phyloP scores from a whole-genome alignment of 2,329 filamentous ascomycete species.

The Seiridium cupressi region DNA sequence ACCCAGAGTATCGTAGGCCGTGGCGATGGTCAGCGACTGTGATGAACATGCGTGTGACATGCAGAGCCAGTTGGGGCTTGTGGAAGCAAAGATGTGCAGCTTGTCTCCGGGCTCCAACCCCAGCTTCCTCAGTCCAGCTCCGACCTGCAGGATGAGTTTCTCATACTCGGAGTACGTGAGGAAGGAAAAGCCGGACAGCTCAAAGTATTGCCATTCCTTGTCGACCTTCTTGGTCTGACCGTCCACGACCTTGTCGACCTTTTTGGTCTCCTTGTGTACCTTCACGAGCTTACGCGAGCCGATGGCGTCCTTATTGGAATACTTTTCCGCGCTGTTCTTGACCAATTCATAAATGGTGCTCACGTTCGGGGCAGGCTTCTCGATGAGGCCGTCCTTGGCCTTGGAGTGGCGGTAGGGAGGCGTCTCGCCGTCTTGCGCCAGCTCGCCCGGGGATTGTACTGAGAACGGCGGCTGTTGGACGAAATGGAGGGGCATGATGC shows the following conservation, averaged over 20 bases:
- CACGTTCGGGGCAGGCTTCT: conserved; percentile 66
- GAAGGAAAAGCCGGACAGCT: conserved; percentile 76
- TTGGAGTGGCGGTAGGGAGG: conserved; percentile 73
- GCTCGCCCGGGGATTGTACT: conserved; percentile 66
- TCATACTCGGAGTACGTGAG: conserved; percentile 79
- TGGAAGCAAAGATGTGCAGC: conserved; percentile 82
- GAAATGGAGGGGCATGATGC: conserved; percentile 52
- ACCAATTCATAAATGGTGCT: conserved; percentile 79
- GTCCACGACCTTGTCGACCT: conserved; percentile 84
- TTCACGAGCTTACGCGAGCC: conserved; percentile 73
- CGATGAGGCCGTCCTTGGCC: conserved; percentile 68
- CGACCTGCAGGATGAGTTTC: conserved; percentile 65
- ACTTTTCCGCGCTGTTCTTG: conserved; percentile 62
- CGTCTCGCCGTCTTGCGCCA: conserved; percentile 76
- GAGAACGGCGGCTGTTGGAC: conserved; percentile 72
- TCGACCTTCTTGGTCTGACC: conserved; percentile 77
- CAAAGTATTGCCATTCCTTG: conserved; percentile 90
- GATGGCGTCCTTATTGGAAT: conserved; percentile 62
- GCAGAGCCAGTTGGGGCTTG: conserved; percentile 80
- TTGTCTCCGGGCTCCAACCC: conserved; percentile 67
- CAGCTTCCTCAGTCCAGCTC: conserved; percentile 71
- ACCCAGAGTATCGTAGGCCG: conserved; percentile 90
- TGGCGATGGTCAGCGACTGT: conserved; percentile 89
- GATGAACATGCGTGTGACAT: conserved; percentile 75
- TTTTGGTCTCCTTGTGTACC: conserved; percentile 81